phyloP scores from a whole-genome alignment of 2,329 filamentous ascomycete genomes.

The Monilinia fructigena region DNA sequence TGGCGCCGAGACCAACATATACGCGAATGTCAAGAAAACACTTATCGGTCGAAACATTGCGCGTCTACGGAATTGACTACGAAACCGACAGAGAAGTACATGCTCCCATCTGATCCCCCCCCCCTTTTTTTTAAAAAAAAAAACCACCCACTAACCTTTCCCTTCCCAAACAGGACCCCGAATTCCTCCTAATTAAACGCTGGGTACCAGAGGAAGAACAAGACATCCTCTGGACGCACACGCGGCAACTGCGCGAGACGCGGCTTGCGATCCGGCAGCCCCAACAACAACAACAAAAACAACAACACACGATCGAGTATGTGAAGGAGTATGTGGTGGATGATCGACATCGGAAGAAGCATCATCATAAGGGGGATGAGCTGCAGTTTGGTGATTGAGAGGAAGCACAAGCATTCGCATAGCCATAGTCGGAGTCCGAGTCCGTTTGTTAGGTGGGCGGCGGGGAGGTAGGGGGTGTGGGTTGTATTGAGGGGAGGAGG shows the following conservation, averaged over 20 bases:
- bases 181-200: slow-evolving; percentile 70
- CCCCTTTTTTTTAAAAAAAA: too few species aligned
- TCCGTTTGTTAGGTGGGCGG: slow-evolving; percentile 23
- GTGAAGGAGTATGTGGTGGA: slow-evolving; percentile 36
- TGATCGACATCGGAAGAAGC: slow-evolving; percentile 38
- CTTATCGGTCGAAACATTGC: slow-evolving; percentile 61
- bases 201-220: slow-evolving; percentile 72
- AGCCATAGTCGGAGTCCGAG: slow-evolving; percentile 13
- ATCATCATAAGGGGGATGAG: slow-evolving; percentile 16
- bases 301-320: slow-evolving; percentile 28
- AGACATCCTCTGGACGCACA: slow-evolving; percentile 70
- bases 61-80: slow-evolving; percentile 55
- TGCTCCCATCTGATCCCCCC: neutral
- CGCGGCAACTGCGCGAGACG: slow-evolving; percentile 50
- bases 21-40: slow-evolving; percentile 63
- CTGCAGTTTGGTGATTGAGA: slow-evolving; percentile 24
- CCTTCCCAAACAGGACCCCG: slow-evolving; percentile 54
- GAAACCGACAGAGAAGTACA: slow-evolving; percentile 47
- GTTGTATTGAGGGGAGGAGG: too few species aligned
- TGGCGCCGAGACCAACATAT: slow-evolving; percentile 52
- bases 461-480: slow-evolving; percentile 7
- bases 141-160: neutral
- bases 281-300: neutral
- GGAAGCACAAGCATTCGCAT: slow-evolving; percentile 15
- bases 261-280: slow-evolving; percentile 29